Conservation (phyloP, 1,139 yeast genomes). For the Nakaseomyces bracarensis region DNA sequence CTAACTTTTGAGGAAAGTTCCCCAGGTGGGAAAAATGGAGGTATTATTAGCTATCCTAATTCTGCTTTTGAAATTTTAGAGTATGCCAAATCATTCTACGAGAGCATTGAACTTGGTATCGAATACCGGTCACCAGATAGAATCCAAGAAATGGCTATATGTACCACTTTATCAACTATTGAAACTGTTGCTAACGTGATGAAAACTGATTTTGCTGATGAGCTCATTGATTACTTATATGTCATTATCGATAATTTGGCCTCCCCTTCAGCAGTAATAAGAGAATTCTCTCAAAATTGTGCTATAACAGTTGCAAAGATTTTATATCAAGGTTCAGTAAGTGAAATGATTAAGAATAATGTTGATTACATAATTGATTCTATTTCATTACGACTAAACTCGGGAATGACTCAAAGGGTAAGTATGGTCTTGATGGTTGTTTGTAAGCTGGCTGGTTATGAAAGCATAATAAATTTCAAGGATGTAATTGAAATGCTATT, state of each 20-base stretch:
- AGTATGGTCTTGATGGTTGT: slow-evolving; percentile 63
- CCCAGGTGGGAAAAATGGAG: neutral
- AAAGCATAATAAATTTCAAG: slow-evolving; percentile 54
- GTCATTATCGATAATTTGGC: slow-evolving; percentile 51
- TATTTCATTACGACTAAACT: slow-evolving; percentile 56
- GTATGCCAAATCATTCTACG: slow-evolving; percentile 23
- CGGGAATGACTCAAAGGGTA: slow-evolving; percentile 66
- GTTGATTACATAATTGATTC: slow-evolving; percentile 77
- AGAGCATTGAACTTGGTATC: slow-evolving; percentile 16
- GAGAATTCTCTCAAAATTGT: slow-evolving; percentile 42
- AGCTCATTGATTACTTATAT: slow-evolving; percentile 47
- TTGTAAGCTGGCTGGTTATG: slow-evolving; percentile 59
- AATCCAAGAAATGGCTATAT: slow-evolving; percentile 14
- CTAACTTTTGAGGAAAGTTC: neutral
- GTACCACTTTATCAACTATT: slow-evolving; percentile 35
- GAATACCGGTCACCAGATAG: slow-evolving; percentile 14
- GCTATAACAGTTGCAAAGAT: slow-evolving; percentile 41
- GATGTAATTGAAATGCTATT: slow-evolving; percentile 72
- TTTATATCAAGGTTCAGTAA: slow-evolving; percentile 52
- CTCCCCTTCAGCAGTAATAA: slow-evolving; percentile 37
- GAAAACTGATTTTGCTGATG: slow-evolving; percentile 38
- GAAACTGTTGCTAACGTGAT: slow-evolving; percentile 35
- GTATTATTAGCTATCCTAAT: slow-evolving; percentile 11
- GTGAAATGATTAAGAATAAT: slow-evolving; percentile 51
- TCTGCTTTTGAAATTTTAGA: slow-evolving; percentile 26